Percentiles rank a stretch among this genome's conserved stretches.
Conservation (phyloP, 805 yeast species). For the Lipomyces yamadae region DNA sequence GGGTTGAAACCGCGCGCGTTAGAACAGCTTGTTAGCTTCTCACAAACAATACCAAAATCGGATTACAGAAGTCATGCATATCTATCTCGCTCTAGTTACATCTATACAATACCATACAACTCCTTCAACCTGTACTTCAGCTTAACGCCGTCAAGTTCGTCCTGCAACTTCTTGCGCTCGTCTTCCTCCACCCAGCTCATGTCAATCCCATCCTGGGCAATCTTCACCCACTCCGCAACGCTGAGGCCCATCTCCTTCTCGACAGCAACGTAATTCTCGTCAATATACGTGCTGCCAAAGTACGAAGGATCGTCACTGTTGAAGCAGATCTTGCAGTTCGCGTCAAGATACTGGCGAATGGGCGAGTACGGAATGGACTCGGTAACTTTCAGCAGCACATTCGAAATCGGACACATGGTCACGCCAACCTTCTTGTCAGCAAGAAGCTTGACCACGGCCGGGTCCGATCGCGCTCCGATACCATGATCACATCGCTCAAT, state of each 20-base stretch:
- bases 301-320: slow-evolving; percentile 84
- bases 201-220: slow-evolving; percentile 67
- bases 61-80: neutral
- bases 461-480: slow-evolving; percentile 63
- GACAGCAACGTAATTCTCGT: slow-evolving; percentile 73
- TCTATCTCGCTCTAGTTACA: neutral
- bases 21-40: no score
- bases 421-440: slow-evolving; percentile 62
- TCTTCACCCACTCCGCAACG: slow-evolving; percentile 61
- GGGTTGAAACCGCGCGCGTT: neutral
- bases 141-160: slow-evolving; percentile 34
- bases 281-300: slow-evolving; percentile 75
- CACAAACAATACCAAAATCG: no score
- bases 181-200: slow-evolving; percentile 74
- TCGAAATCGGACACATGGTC: slow-evolving; percentile 78
- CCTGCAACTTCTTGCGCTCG: slow-evolving; percentile 54
- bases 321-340: slow-evolving; percentile 70
- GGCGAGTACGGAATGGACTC: slow-evolving; percentile 71
- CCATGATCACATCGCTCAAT: slow-evolving; percentile 84
- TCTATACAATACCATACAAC: slow-evolving; percentile 32
- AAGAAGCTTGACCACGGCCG: slow-evolving; percentile 59
- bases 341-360: slow-evolving; percentile 61
- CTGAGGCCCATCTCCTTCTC: slow-evolving; percentile 69
- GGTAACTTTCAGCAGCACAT: slow-evolving; percentile 75
- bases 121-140: slow-evolving; percentile 33